Conservation (phyloP, 768 basidiomycete species). For the Lactifluus volemus region DNA sequence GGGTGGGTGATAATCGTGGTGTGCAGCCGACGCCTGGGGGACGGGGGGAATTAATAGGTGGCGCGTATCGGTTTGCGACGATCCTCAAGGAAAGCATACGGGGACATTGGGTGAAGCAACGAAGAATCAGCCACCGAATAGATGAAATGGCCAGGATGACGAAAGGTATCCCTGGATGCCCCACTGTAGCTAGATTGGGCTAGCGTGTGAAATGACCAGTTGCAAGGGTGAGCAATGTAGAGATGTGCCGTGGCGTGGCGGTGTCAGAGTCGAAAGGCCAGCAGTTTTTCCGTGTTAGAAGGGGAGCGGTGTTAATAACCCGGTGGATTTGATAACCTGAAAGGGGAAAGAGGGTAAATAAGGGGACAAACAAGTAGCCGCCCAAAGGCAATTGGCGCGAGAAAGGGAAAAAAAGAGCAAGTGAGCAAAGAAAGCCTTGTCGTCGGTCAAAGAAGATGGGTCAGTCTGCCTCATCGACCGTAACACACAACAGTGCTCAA, state of each 20-base stretch:
- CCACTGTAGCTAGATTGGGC: neutral
- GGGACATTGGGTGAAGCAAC: too few relatives aligned
- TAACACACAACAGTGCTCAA: conserved; percentile 8
- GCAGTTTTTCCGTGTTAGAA: conserved; percentile 9
- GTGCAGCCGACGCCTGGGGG: neutral
- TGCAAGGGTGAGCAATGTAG: neutral
- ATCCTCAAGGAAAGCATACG: too few relatives aligned
- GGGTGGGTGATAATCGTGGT: neutral
- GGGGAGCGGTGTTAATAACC: neutral
- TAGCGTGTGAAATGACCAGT: neutral
- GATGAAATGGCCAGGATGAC: neutral
- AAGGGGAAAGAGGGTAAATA: neutral
- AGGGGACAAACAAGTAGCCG: neutral
- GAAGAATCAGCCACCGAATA: conserved; percentile 7
- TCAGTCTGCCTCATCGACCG: conserved; percentile 14
- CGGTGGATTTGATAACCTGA: neutral
- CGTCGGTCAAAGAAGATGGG: conserved; percentile 16
- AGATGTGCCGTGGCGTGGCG: too few relatives aligned
- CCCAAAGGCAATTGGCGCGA: neutral
- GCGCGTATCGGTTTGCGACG: too few relatives aligned
- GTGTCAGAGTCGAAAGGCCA: neutral
- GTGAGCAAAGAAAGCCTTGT: neutral
- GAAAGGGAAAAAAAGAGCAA: neutral
- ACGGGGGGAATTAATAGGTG: neutral
- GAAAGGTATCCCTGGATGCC: neutral